Base-by-base conservation (phyloP, 2,329 filamentous ascomycete genomes). In the Fusarium poae region DNA sequence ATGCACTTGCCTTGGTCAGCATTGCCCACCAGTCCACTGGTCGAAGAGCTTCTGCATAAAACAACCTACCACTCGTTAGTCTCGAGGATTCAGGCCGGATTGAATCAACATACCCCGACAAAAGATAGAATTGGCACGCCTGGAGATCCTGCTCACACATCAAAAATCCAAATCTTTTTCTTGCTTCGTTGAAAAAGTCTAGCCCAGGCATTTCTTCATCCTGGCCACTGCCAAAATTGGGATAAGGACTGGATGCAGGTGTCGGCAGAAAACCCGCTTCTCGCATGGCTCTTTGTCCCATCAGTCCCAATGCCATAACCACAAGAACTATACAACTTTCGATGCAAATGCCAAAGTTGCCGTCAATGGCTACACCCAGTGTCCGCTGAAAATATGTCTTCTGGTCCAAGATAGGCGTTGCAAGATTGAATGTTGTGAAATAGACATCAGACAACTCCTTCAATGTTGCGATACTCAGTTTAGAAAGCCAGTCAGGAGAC, bases 301-400 rank as follows among this genome's bases (percentile, higher is more conserved):
- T 65, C 0, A 35, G 11, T 0, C 67, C 67, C 0, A 70, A 15
- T 0, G 67, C 67, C 67, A 70, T 70, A 0, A 70, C 67, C 2
- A 65, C 55, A 1, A 70, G 48, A 0, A 70, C 67, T 0, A 70
- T 70, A 7, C 67, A 70, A 21, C 43, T 70, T 18, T 70, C 67
- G 1, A 70, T 61, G 0, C 67, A 70, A 0, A 70, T 45, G 0
- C 63, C 67, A 39, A 70, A 70, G 11, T 55, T 68, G 0, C 67
- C 67, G 10, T 70, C 67, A 1, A 70, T 70, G 0, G 67, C 67
- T 6, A 57, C 48, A 6, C 67, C 67, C 0, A 70, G n/a, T 0
- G 67, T 70, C 0, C 63, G 67, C 4, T 68, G 67, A 0, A 70
- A 70, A 29, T 70, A 70, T 1, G 64, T 70, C 54, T 70, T 70